Evolutionary conservation across 225 moss, liverwort and hornwort species (phyloP).

Genomic region (Marchantia polymorpha): DNA sequence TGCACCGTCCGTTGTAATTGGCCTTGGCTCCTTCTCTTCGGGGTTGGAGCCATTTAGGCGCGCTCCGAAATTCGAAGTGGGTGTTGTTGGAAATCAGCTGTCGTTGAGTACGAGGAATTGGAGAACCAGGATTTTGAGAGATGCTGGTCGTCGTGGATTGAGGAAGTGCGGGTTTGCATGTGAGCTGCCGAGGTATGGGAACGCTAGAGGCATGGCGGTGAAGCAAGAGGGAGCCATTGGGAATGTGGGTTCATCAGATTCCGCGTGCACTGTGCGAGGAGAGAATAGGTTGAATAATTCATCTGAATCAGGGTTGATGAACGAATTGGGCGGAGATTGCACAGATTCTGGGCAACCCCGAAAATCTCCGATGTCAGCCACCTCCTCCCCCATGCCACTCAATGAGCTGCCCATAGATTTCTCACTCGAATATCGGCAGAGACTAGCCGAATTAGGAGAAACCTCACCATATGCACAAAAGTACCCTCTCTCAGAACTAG

Average conservation of each 20-base stretch:
- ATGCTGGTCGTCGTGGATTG: background rate
- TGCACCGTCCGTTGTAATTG: background rate
- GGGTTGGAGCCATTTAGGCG: background rate
- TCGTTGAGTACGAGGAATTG: background rate
- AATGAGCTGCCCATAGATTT: background rate
- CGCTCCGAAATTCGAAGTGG: no score
- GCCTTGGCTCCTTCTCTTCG: constrained; percentile 5
- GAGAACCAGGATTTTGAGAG: background rate
- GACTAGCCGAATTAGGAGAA: background rate
- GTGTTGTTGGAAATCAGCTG: background rate
- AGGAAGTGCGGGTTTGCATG: background rate
- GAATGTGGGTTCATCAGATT: background rate
- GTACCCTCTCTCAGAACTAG: background rate
- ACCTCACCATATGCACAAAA: background rate
- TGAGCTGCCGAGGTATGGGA: background rate
- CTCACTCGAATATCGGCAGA: background rate
- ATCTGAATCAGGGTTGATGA: background rate
- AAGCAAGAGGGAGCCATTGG: background rate
- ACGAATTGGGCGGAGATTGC: background rate
- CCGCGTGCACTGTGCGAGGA: background rate
- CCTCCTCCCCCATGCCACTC: background rate
- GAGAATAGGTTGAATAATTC: background rate
- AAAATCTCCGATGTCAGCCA: background rate
- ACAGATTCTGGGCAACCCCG: background rate
- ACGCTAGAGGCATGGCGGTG: background rate